Conservation (phyloP, 2,329 filamentous ascomycete genomes). For the Beauveria asiatica region DNA sequence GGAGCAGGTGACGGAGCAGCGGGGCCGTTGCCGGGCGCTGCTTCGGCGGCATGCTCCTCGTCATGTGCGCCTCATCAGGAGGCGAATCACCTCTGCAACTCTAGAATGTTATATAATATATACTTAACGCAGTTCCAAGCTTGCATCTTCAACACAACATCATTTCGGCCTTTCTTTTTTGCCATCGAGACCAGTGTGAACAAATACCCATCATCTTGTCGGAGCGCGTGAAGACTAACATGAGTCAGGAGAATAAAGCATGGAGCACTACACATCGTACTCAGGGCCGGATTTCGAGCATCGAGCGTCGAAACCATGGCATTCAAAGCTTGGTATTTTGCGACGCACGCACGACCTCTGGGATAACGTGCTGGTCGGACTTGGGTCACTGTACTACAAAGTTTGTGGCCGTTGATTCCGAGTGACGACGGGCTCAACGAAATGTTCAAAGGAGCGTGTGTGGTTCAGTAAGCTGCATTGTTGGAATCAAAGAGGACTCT, state of each 20-base stretch:
- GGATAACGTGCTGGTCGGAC: slow-evolving; percentile 30
- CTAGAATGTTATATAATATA: background rate
- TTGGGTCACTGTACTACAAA: slow-evolving; percentile 31
- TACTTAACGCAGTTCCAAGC: background rate
- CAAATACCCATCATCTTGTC: background rate
- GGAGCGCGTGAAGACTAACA: background rate
- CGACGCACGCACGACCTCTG: slow-evolving; percentile 28
- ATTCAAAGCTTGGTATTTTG: slow-evolving; percentile 18
- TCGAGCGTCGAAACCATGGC: background rate
- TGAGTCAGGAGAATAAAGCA: background rate
- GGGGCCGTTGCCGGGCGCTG: background rate
- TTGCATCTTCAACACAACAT: background rate
- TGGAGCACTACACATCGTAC: slow-evolving; percentile 3
- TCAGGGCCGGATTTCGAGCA: background rate
- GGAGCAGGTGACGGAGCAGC: slow-evolving; percentile 6
- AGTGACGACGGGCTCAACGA: background rate
- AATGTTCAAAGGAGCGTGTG: background rate
- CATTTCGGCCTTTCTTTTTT: background rate
- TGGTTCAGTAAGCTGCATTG: background rate
- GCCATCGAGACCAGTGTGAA: background rate
- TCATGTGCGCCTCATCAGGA: slow-evolving; percentile 4
- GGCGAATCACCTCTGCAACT: background rate
- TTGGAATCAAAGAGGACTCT: background rate
- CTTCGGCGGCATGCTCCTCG: background rate
- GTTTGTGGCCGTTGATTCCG: slow-evolving; percentile 7